Evolutionary conservation across 2,329 filamentous ascomycete species (phyloP).

Genomic region (Claviceps digitariae): DNA sequence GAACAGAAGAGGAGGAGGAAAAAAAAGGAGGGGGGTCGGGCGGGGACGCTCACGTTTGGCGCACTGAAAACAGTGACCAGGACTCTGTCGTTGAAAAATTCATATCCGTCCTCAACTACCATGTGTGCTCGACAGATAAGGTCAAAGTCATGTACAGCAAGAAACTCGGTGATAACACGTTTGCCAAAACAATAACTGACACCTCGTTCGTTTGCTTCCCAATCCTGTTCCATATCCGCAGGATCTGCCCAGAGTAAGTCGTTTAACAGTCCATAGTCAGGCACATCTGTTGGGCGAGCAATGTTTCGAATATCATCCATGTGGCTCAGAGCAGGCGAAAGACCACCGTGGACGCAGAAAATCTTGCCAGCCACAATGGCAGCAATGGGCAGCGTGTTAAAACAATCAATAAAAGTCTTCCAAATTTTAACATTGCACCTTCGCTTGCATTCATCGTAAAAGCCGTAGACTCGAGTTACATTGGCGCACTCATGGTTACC

Average conservation of each 20-base stretch:
- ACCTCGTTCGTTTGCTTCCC: conserved; percentile 93
- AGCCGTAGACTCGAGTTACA: conserved; percentile 89
- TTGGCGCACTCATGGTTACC: conserved; percentile 97
- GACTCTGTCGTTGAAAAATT: conserved; percentile 93
- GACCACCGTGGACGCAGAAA: conserved; percentile 89
- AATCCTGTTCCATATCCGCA: conserved; percentile 94
- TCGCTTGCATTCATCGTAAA: conserved; percentile 96
- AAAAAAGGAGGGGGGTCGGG: not conserved
- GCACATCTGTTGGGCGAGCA: conserved; percentile 88
- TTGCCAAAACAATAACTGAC: conserved; percentile 99
- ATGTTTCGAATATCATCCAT: conserved; percentile 99
- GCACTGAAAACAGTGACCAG: conserved; percentile 96
- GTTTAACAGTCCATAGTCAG: conserved; percentile 89
- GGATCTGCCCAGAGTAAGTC: conserved; percentile 96
- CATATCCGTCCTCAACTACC: conserved; percentile 98
- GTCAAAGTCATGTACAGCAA: conserved; percentile 91
- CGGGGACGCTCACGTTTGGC: conserved; percentile 61
- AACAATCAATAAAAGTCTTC: conserved; percentile 96
- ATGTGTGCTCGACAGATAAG: conserved; percentile 95
- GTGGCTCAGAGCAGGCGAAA: conserved; percentile 82
- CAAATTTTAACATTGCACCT: conserved; percentile 94
- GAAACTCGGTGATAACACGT: conserved; percentile 92
- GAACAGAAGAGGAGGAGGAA: no score
- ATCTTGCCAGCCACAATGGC: conserved; percentile 97
- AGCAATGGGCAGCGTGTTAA: conserved; percentile 90